Conservation (phyloP, 495 filamentous ascomycete genomes). For the Daldinia loculata region DNA sequence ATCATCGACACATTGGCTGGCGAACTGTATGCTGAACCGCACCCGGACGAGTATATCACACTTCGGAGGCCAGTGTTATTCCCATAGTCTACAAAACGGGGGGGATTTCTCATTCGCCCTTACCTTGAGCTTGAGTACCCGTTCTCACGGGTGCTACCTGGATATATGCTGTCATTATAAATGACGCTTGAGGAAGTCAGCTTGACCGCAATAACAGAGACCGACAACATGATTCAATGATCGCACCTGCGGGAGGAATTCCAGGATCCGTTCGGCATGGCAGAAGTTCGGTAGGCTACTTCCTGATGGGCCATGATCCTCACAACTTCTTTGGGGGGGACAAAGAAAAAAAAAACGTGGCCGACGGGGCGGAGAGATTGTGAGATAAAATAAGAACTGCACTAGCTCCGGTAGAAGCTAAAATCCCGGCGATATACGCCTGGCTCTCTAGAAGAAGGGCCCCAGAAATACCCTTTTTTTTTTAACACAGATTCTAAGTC, state of each 20-base stretch:
- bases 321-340: slow-evolving; percentile 30
- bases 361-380: slow-evolving; percentile 29
- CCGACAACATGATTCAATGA: slow-evolving; percentile 44
- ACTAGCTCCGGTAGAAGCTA: slow-evolving; percentile 33
- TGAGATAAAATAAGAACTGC: slow-evolving; percentile 37
- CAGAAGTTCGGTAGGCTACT: slow-evolving; percentile 53
- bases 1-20: slow-evolving; percentile 41
- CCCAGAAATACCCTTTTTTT: slow-evolving; percentile 31
- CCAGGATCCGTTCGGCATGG: slow-evolving; percentile 57
- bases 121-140: slow-evolving; percentile 59
- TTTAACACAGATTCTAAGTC: slow-evolving; percentile 37
- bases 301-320: slow-evolving; percentile 54
- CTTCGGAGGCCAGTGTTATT: slow-evolving; percentile 56
- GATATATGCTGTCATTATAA: slow-evolving; percentile 49
- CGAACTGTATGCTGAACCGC: slow-evolving; percentile 50
- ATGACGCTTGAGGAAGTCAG: slow-evolving; percentile 54
- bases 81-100: slow-evolving; percentile 44
- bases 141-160: slow-evolving; percentile 42
- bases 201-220: slow-evolving; percentile 42
- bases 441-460: slow-evolving; percentile 24
- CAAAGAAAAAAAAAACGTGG: slow-evolving; percentile 29
- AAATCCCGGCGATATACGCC: slow-evolving; percentile 29
- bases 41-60: slow-evolving; percentile 51
- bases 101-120: slow-evolving; percentile 46
- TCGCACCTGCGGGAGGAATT: slow-evolving; percentile 58